Percentiles rank a stretch among this genome's conserved stretches.
Evolutionary conservation across 352 stramenopile species (phyloP).

Genomic region (Globisporangium spiculum): DNA sequence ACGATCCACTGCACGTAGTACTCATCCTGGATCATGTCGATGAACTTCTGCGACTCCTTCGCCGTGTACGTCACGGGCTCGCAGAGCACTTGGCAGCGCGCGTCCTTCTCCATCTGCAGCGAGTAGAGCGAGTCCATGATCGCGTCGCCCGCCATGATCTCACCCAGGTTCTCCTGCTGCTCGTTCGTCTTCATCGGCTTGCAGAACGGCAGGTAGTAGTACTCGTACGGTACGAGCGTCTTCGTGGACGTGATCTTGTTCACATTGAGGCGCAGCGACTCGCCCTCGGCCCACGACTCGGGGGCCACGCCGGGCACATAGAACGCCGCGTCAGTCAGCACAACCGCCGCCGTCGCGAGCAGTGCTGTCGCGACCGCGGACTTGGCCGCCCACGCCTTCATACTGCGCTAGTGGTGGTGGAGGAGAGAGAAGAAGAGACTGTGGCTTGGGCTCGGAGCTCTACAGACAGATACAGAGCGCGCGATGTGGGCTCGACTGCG

Average conservation of each 20-base stretch:
- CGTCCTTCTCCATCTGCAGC: conserved; percentile 88
- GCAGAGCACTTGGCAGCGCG: conserved; percentile 89
- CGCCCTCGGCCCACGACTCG: conserved; percentile 76
- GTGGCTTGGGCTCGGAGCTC: background rate
- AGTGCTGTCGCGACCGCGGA: conserved; percentile 22
- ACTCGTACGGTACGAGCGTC: conserved; percentile 98
- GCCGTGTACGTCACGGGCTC: conserved; percentile 81
- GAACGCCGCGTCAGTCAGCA: conserved; percentile 51
- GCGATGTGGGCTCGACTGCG: background rate
- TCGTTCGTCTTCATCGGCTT: conserved; percentile 75
- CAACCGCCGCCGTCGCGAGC: background rate
- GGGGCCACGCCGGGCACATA: conserved; percentile 86
- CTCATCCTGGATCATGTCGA: conserved; percentile 92
- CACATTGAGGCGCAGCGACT: conserved; percentile 92
- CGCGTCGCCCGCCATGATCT: conserved; percentile 90
- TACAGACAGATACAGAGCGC: background rate
- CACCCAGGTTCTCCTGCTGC: conserved; percentile 90
- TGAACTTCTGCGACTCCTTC: conserved; percentile 80
- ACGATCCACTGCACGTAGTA: conserved; percentile 95
- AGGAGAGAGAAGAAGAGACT: background rate
- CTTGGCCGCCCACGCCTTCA: conserved; percentile 14
- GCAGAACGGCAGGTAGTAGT: conserved; percentile 97
- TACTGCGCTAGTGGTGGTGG: background rate
- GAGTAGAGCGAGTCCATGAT: conserved; percentile 91
- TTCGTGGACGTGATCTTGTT: conserved; percentile 98